Evolutionary conservation across 75 land plant genomes (phyloP), one percentile per base, ranked within the genome.

Genomic region (Gnetum montanum): DNA sequence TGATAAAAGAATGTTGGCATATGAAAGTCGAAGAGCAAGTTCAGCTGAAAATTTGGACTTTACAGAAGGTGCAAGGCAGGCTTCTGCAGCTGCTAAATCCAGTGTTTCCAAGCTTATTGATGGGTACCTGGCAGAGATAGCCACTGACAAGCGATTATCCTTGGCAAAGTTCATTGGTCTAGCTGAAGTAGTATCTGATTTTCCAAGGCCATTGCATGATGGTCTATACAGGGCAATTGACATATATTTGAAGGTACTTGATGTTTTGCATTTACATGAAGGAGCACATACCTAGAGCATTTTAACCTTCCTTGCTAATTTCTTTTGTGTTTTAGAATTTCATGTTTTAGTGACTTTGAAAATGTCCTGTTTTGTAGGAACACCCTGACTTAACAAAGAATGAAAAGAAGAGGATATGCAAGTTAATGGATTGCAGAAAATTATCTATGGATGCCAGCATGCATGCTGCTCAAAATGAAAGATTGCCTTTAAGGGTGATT

Each of bases 191-290:
- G n/a, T 86, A 10, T 77, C 87, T 18, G 73, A 68, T 35, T 61
- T 58, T 49, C 74, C 80, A 8, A 44, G 91, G 25, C 64, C 68
- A 8, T 57, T 69, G 46, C 70, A 86, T 66, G 91, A 86, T 65
- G 80, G 80, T 4, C 58, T 86, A n/a, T 86, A 86, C 47, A 72
- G 83, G 31, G 91, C 91, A 38, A 76, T 86, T 40, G 91, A 86
- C 46, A 73, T 63, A 40, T 86, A 76, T 49, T 62, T 86, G 4
- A 82, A 86, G 91, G 91, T 86, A 60, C n/a, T n/a, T n/a, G n/a
- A n/a, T n/a, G n/a, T n/a, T n/a, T n/a, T n/a, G n/a, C n/a, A n/a
- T 15, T 34, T 27, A 10, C 18, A 11, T 13, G 8, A 18, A 19
- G 8, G 4, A 33, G 11, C 10, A 16, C 18, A 16, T 6, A 22